phyloP scores from a whole-genome alignment of 495 filamentous ascomycete species.

The Rusavskia elegans region DNA sequence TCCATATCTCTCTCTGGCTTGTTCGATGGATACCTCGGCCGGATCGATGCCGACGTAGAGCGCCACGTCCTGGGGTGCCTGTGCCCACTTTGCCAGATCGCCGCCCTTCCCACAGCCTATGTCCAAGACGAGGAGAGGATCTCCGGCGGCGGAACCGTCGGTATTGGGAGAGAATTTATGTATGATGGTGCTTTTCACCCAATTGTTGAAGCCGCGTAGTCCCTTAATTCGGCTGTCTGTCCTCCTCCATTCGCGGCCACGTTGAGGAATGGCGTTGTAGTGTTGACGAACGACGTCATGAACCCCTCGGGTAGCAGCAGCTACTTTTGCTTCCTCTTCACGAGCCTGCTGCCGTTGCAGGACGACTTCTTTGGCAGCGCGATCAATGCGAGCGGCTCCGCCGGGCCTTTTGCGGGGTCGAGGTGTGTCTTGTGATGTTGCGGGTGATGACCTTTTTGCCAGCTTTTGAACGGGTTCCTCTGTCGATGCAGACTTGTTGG shows the following conservation, averaged over 20 bases:
- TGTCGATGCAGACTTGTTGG: background rate
- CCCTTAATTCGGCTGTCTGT: conserved; percentile 90
- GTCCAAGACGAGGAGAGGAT: conserved; percentile 66
- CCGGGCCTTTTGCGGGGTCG: conserved; percentile 79
- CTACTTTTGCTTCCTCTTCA: conserved; percentile 33
- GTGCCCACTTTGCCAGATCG: conserved; percentile 89
- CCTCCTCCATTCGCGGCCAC: conserved; percentile 86
- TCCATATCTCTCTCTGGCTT: conserved; percentile 70
- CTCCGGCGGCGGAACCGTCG: conserved; percentile 37
- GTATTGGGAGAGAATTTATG: conserved; percentile 90
- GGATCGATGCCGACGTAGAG: conserved; percentile 89
- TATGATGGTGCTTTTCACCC: conserved; percentile 92
- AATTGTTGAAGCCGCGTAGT: conserved; percentile 89
- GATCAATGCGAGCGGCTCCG: conserved; percentile 58
- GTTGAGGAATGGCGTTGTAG: conserved; percentile 89
- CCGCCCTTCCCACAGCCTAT: conserved; percentile 95
- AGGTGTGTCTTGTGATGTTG: conserved; percentile 19
- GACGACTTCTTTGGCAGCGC: conserved; percentile 51
- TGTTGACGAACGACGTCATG: conserved; percentile 80
- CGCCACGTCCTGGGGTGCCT: conserved; percentile 66
- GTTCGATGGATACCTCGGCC: conserved; percentile 77
- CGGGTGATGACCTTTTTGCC: background rate
- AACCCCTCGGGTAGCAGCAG: conserved; percentile 36
- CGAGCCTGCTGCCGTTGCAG: conserved; percentile 47
- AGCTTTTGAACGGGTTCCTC: background rate